Evolutionary conservation across 352 stramenopile species (phyloP), one percentile per base, ranked within the genome.

Genomic region (Paralagenidium karlingii): DNA sequence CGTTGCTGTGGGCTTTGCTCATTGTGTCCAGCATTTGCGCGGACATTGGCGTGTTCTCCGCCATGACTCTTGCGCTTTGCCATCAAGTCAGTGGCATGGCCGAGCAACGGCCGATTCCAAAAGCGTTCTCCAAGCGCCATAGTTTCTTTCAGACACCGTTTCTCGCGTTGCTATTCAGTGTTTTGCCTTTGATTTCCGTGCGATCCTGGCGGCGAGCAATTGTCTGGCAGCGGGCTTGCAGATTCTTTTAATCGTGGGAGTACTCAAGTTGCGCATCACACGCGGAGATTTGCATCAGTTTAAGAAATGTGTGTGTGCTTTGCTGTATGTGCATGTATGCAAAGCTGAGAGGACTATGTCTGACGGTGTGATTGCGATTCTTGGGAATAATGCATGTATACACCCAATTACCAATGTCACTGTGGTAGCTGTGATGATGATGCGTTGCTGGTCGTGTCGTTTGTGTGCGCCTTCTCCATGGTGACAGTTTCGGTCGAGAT

Each of bases 211-310:
- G 21, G 53, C 90, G 49, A 49, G 85, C 18, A 95, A 94, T 50
- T 68, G 82, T 15, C 71, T 90, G 24, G 90, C 86, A 45, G 59
- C 74, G 11, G 40, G 83, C 27, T 48, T 66, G 7, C 58, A 92
- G 43, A 30, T 94, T 13, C 51, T 94, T 34, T 70, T 94, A 24
- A 83, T 93, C 49, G 57, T 48, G n/a, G 78, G 78, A 7, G 92
- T 89, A 51, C 40, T 94, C 32, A 68, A 91, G 43, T 62, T 96
- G 3, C 66, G 84, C n/a, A n/a, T n/a, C n/a, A n/a, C n/a, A n/a
- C n/a, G n/a, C n/a, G n/a, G n/a, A n/a, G n/a, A n/a, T n/a, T n/a
- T n/a, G n/a, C n/a, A n/a, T n/a, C n/a, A n/a, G n/a, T n/a, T n/a
- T n/a, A n/a, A n/a, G n/a, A n/a, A n/a, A n/a, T n/a, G n/a, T n/a